Evolutionary conservation across 2,329 filamentous ascomycete species (phyloP).

Genomic region (Grosmannia penicillata): DNA sequence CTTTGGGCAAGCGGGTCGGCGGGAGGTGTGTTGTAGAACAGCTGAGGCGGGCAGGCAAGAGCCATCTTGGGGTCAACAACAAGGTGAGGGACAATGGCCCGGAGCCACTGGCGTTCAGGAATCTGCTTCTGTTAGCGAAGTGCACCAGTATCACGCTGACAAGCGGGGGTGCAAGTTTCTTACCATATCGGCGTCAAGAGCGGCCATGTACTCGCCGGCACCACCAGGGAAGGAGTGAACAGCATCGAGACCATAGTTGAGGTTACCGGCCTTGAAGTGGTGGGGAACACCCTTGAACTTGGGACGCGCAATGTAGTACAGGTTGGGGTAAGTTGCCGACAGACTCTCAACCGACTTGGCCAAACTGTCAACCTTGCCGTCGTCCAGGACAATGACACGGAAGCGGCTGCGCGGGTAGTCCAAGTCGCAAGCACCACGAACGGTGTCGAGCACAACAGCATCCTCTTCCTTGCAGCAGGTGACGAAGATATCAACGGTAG

Average conservation of each 20-base stretch:
- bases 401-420: conserved; percentile 39
- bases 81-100: conserved; percentile 40
- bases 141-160: too few species aligned
- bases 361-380: conserved; percentile 31
- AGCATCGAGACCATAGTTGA: conserved; percentile 45
- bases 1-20: conserved; percentile 42
- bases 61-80: conserved; percentile 38
- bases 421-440: conserved; percentile 34
- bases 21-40: conserved; percentile 46
- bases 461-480: conserved; percentile 43
- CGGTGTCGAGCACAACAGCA: conserved; percentile 40
- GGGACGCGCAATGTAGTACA: conserved; percentile 36
- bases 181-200: conserved; percentile 49
- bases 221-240: conserved; percentile 35
- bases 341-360: conserved; percentile 16
- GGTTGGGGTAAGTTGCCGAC: conserved; percentile 28
- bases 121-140: conserved; percentile 20
- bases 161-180: not conserved
- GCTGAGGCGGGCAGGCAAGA: conserved; percentile 41
- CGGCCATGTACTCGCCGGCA: conserved; percentile 41
- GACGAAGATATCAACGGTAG: conserved; percentile 41
- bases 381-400: conserved; percentile 41
- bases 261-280: conserved; percentile 50
- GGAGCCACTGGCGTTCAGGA: conserved; percentile 43
- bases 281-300: conserved; percentile 33